Evolutionary conservation across 176 grass and related monocot species (phyloP).

Genomic region (Oryza rufipogon): DNA sequence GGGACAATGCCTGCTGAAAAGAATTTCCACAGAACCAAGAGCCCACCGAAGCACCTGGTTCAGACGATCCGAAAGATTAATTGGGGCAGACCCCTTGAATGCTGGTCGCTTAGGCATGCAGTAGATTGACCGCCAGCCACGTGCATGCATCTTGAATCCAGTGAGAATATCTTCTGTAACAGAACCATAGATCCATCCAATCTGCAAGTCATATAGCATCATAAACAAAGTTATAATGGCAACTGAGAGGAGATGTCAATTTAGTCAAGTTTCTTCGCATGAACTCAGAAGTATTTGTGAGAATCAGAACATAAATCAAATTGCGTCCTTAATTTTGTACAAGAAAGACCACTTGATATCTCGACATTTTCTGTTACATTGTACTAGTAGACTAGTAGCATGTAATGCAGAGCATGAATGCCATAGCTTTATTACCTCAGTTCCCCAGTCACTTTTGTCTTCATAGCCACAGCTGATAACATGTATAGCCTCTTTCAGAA

Average conservation of each 20-base stretch:
- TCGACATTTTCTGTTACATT: background rate
- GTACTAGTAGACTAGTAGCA: background rate
- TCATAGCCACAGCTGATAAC: conserved; percentile 99
- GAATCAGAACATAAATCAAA: conserved; percentile 3
- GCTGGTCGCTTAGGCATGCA: conserved; percentile 86
- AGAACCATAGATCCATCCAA: conserved; percentile 97
- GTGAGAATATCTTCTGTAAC: conserved; percentile 96
- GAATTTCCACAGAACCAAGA: conserved; percentile 90
- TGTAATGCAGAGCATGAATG: background rate
- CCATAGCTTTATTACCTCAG: conserved; percentile 65
- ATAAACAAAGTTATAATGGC: conserved; percentile 11
- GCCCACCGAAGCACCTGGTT: conserved; percentile 94
- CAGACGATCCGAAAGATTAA: conserved; percentile 91
- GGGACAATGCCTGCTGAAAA: conserved; percentile 91
- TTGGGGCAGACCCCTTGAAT: conserved; percentile 91
- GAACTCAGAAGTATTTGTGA: background rate
- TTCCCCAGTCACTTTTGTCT: conserved; percentile 94
- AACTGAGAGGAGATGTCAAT: conserved; percentile 14
- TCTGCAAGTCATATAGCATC: conserved; percentile 53
- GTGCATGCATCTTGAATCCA: conserved; percentile 94
- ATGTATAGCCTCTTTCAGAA: conserved; percentile 99
- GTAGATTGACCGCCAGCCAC: conserved; percentile 87
- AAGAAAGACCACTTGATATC: conserved; percentile 30
- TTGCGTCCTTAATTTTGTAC: background rate
- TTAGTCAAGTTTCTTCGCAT: background rate